Evolutionary conservation across 805 yeast genomes (phyloP).

Genomic region (Starmera caribaea): DNA sequence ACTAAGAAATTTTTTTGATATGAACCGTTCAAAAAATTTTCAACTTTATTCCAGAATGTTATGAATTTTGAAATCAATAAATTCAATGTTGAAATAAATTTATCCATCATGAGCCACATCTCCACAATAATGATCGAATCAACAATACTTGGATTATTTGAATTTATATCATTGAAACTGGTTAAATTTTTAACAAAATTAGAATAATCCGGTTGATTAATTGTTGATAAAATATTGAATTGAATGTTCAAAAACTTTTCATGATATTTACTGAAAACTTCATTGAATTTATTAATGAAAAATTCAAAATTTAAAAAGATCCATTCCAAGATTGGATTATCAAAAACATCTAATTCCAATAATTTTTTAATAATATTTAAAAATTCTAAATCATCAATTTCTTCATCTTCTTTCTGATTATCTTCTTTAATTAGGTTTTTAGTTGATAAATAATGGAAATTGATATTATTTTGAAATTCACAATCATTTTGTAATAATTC

Average conservation of each 20-base stretch:
- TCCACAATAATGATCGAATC: constrained; percentile 50
- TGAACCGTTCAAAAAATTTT: constrained; percentile 41
- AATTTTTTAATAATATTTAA: constrained; percentile 40
- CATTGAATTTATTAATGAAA: constrained; percentile 28
- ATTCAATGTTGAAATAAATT: constrained; percentile 31
- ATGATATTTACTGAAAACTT: constrained; percentile 31
- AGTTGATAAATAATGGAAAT: constrained; percentile 9
- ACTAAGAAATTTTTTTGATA: constrained; percentile 27
- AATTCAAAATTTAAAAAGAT: constrained; percentile 37
- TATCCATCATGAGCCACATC: constrained; percentile 45
- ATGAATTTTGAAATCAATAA: constrained; percentile 30
- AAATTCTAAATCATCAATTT: constrained; percentile 19
- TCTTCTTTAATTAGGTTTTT: constrained; percentile 4
- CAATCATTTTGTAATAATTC: constrained; percentile 23
- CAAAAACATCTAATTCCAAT: constrained; percentile 51
- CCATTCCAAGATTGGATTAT: constrained; percentile 60
- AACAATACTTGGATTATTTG: constrained; percentile 21
- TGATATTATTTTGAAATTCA: too few species aligned
- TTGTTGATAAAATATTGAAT: constrained; percentile 28
- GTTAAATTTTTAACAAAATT: constrained; percentile 14
- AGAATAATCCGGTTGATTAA: constrained; percentile 24
- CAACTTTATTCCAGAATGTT: constrained; percentile 45
- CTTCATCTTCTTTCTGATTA: constrained; percentile 3
- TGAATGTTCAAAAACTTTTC: constrained; percentile 30
- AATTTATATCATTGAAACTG: too few species aligned